Percentiles rank a stretch among this genome's conserved stretches.
These are phyloP conservation scores for Capronia epimyces DNA, from an alignment of 2,329 filamentous ascomycete species.

Conservation along the genomic window DNA sequence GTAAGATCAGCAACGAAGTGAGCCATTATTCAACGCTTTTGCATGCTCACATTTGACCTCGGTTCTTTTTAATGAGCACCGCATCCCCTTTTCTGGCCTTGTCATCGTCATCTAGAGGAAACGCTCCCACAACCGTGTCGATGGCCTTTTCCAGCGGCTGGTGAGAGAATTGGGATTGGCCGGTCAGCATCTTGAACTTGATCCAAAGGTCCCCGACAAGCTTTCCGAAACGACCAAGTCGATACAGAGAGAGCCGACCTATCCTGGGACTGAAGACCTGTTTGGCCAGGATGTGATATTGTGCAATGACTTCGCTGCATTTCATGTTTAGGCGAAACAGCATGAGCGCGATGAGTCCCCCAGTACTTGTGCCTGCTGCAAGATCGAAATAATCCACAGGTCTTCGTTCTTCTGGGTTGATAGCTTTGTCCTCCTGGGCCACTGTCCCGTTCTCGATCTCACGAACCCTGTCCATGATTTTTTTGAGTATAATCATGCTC, in stretches of 20 bases:
- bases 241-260: conserved; percentile 9
- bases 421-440: background rate
- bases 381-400: conserved; percentile 26
- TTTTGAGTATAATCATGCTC: conserved; percentile 20
- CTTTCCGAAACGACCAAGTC: conserved; percentile 15
- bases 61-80: conserved; percentile 14
- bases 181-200: conserved; percentile 12
- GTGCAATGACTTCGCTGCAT: conserved; percentile 14
- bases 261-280: conserved; percentile 20
- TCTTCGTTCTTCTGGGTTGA: conserved; percentile 10
- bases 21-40: background rate
- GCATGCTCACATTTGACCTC: conserved; percentile 17
- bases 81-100: conserved; percentile 12
- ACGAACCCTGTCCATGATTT: conserved; percentile 19
- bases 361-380: conserved; percentile 27
- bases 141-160: conserved; percentile 18
- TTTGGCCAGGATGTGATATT: conserved; percentile 18
- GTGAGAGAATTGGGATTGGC: conserved; percentile 15
- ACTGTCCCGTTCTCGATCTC: conserved; percentile 18
- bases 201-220: conserved; percentile 19
- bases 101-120: conserved; percentile 19
- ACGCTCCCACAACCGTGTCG: conserved; percentile 17
- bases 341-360: conserved; percentile 27
- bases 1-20: background rate
- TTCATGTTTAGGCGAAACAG: conserved; percentile 25